These are phyloP conservation scores for Pueraria montana DNA, from an alignment of 306 rosid species.

Conservation along the genomic window DNA sequence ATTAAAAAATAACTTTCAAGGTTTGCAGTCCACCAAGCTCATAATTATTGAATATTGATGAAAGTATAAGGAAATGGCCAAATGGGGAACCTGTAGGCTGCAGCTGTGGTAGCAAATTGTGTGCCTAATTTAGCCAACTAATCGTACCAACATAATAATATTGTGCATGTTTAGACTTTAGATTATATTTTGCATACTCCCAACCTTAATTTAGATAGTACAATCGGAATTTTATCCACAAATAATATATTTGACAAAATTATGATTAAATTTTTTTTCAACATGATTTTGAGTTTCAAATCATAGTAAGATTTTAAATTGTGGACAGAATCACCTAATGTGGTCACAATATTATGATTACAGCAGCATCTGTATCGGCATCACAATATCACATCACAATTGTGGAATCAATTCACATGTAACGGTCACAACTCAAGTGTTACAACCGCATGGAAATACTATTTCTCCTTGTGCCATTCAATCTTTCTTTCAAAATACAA, in stretches of 20 bases:
- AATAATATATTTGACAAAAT: background rate
- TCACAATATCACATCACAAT: too few species aligned
- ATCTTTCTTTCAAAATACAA: too few species aligned
- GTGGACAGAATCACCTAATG: background rate
- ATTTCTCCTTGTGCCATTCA: too few species aligned
- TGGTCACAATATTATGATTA: background rate
- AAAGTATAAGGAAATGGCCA: background rate
- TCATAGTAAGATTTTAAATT: background rate
- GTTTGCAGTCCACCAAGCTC: background rate
- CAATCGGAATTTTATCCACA: background rate
- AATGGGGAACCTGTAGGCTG: background rate
- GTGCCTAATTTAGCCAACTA: background rate
- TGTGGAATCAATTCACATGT: background rate
- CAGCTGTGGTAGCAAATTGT: background rate
- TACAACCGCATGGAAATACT: too few species aligned
- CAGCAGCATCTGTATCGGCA: background rate
- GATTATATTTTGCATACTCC: background rate
- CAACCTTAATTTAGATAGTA: background rate
- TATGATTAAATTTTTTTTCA: background rate
- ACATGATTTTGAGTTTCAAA: background rate
- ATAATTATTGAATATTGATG: background rate
- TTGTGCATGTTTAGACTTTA: background rate
- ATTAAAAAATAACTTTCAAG: background rate
- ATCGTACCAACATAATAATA: background rate
- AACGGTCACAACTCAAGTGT: too few species aligned